Evolutionary conservation across 1,139 yeast species (phyloP).

Genomic region (Citeromyces hawaiiensis): DNA sequence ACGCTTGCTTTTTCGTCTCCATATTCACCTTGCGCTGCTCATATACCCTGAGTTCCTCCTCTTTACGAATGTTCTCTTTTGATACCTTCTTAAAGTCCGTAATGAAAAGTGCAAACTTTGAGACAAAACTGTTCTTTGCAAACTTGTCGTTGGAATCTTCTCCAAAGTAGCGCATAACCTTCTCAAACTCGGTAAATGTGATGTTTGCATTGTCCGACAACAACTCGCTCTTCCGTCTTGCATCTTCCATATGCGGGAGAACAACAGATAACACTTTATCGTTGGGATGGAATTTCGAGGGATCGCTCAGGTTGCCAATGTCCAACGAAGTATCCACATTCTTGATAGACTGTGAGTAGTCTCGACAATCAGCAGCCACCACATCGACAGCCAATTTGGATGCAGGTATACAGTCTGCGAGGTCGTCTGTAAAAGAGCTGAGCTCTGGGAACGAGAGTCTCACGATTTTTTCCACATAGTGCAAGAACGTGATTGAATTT

Average conservation of each 20-base stretch:
- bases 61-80: conserved; percentile 61
- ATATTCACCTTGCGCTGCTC: conserved; percentile 60
- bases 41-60: conserved; percentile 66
- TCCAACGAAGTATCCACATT: conserved; percentile 66
- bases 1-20: conserved; percentile 21
- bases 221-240: conserved; percentile 53
- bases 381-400: conserved; percentile 60
- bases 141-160: conserved; percentile 58
- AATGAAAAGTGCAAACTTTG: conserved; percentile 66
- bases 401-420: conserved; percentile 43
- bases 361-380: conserved; percentile 46
- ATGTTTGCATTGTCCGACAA: conserved; percentile 48
- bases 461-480: conserved; percentile 64
- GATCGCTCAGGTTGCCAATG: conserved; percentile 65
- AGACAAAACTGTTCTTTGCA: conserved; percentile 59
- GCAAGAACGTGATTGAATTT: conserved; percentile 67
- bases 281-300: conserved; percentile 60
- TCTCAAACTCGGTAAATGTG: conserved; percentile 56
- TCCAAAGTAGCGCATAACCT: conserved; percentile 61
- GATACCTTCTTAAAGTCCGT: conserved; percentile 67
- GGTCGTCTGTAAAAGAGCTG: conserved; percentile 42
- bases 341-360: conserved; percentile 39
- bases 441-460: conserved; percentile 61
- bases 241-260: conserved; percentile 52
- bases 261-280: conserved; percentile 54